Evolutionary conservation across 331 rosid genomes (phyloP).

Genomic region (Spiraea crenata): DNA sequence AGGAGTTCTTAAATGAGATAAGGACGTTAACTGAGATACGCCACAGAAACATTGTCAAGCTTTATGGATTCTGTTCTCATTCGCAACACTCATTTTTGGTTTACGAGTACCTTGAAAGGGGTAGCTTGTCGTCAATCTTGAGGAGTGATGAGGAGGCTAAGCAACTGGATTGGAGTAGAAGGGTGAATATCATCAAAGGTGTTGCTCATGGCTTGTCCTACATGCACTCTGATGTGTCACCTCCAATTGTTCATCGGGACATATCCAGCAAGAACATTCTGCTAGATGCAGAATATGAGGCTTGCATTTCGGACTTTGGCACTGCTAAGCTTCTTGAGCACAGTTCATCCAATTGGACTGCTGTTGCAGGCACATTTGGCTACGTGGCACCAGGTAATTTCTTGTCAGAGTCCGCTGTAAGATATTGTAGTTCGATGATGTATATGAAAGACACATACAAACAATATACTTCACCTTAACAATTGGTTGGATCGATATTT

Average conservation of each 20-base stretch:
- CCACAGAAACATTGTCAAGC: slow-evolving; percentile 35
- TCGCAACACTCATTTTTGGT: slow-evolving; percentile 26
- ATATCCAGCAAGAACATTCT: slow-evolving; percentile 52
- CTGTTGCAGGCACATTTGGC: slow-evolving; percentile 43
- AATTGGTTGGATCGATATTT: not conserved
- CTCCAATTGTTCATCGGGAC: slow-evolving; percentile 45
- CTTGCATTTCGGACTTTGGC: slow-evolving; percentile 45
- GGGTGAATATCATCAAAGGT: slow-evolving; percentile 45
- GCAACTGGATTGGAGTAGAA: slow-evolving; percentile 39
- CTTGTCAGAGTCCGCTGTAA: not conserved
- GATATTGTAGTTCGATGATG: not conserved
- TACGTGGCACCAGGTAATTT: slow-evolving; percentile 37
- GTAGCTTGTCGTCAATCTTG: slow-evolving; percentile 34
- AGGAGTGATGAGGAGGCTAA: slow-evolving; percentile 28
- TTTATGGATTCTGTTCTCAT: slow-evolving; percentile 42
- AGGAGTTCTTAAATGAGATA: slow-evolving; percentile 24
- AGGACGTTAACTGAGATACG: slow-evolving; percentile 22
- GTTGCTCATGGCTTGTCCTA: slow-evolving; percentile 49
- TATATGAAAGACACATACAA: not conserved
- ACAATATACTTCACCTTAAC: not conserved
- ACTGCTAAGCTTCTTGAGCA: slow-evolving; percentile 36
- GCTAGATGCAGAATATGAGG: slow-evolving; percentile 35
- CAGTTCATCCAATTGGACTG: slow-evolving; percentile 34
- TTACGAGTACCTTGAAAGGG: slow-evolving; percentile 37
- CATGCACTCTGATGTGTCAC: slow-evolving; percentile 35